A percentile compares a stretch with the other conserved stretches of the same genome.
phyloP scores from a whole-genome alignment of 768 basidiomycete genomes.

The Lactarius evosmus region DNA sequence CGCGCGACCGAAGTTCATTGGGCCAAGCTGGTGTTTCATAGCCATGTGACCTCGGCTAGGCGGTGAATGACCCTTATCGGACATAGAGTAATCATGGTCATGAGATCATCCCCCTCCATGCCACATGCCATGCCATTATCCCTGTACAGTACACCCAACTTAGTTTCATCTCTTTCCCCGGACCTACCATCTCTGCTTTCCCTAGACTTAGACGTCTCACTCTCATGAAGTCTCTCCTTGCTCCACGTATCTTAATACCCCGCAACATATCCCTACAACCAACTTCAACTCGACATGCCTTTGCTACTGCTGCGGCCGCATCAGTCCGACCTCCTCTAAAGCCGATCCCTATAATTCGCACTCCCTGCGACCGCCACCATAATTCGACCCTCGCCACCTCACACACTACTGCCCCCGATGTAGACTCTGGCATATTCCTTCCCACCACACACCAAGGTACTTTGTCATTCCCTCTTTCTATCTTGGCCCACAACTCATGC shows the following conservation, averaged over 20 bases:
- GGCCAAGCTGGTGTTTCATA: too few species aligned
- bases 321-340: neutral
- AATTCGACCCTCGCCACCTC: slow-evolving; percentile 15
- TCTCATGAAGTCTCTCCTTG: neutral
- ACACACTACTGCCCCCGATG: neutral
- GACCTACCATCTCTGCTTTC: neutral
- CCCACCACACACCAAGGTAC: slow-evolving; percentile 6
- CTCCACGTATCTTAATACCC: slow-evolving; percentile 18
- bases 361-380: neutral
- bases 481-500: neutral
- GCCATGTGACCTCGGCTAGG: too few species aligned
- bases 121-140: too few species aligned
- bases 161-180: neutral
- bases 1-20: too few species aligned
- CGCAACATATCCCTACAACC: neutral
- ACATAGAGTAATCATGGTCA: neutral
- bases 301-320: neutral
- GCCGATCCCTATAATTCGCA: neutral
- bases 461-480: neutral
- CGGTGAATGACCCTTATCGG: neutral
- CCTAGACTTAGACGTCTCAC: neutral
- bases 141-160: neutral
- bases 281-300: neutral
- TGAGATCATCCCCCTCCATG: neutral
- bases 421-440: neutral